phyloP scores from a whole-genome alignment of 257 asterid genomes.

The Solanum paucissectum region DNA sequence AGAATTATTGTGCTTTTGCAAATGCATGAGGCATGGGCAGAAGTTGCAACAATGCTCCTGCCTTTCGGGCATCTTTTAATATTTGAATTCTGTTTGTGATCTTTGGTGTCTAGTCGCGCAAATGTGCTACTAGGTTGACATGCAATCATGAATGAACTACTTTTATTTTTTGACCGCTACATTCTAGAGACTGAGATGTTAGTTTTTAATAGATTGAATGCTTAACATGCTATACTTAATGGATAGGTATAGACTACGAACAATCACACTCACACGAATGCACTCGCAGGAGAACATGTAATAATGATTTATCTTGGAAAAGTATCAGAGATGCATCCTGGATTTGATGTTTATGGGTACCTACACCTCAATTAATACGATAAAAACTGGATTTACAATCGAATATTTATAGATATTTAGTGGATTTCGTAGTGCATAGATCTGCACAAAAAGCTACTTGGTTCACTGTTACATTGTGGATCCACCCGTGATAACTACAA shows the following conservation, averaged over 20 bases:
- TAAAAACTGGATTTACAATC: not conserved
- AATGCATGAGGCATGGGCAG: not conserved
- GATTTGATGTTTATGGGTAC: not conserved
- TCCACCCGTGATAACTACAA: not conserved
- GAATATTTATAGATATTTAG: not conserved
- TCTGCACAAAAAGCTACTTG: not conserved
- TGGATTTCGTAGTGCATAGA: not conserved
- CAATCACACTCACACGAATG: not conserved
- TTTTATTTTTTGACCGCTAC: not conserved
- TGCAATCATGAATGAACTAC: not conserved
- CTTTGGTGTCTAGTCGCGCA: not conserved
- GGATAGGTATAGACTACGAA: not conserved
- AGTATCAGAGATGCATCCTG: not conserved
- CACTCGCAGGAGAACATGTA: not conserved
- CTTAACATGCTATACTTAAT: not conserved
- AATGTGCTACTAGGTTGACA: not conserved
- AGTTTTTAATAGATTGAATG: not conserved
- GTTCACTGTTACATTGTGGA: not conserved
- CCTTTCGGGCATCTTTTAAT: not conserved
- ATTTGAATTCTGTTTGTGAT: not conserved
- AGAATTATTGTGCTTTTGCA: constrained; percentile 8
- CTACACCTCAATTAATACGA: not conserved
- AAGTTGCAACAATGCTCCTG: not conserved
- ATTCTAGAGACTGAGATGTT: not conserved
- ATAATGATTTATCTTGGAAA: not conserved